Evolutionary conservation across 1,139 yeast species (phyloP).

Genomic region (Kodamaea arcana): DNA sequence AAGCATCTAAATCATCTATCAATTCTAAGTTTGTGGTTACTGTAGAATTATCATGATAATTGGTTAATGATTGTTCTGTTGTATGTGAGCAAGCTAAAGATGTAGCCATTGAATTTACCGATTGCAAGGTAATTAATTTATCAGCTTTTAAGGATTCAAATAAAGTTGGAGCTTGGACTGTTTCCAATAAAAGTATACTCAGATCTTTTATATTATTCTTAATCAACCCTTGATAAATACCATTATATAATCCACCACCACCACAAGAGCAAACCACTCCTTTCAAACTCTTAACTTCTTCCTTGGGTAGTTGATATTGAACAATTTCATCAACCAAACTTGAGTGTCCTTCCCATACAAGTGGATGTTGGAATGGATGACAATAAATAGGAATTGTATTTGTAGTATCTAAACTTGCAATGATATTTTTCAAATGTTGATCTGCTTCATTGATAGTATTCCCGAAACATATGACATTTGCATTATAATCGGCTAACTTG

Average conservation of each 20-base stretch:
- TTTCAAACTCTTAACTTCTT: slow-evolving; percentile 33
- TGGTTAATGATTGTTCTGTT: slow-evolving; percentile 42
- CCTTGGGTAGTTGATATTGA: slow-evolving; percentile 27
- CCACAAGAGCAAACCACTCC: slow-evolving; percentile 69
- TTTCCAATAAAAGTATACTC: slow-evolving; percentile 39
- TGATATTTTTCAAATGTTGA: slow-evolving; percentile 31
- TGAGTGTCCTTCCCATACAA: slow-evolving; percentile 68
- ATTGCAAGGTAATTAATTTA: slow-evolving; percentile 38
- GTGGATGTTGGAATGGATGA: slow-evolving; percentile 65
- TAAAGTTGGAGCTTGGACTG: slow-evolving; percentile 58
- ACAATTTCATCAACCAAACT: slow-evolving; percentile 55
- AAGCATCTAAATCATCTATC: slow-evolving; percentile 54
- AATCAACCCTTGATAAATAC: slow-evolving; percentile 54
- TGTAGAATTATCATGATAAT: slow-evolving; percentile 26
- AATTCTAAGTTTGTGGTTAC: slow-evolving; percentile 41
- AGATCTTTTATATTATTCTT: slow-evolving; percentile 26
- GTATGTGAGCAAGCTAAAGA: slow-evolving; percentile 59
- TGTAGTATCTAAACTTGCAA: slow-evolving; percentile 13
- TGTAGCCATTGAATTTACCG: slow-evolving; percentile 55
- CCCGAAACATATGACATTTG: slow-evolving; percentile 53
- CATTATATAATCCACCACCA: slow-evolving; percentile 72
- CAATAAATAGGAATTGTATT: slow-evolving; percentile 47
- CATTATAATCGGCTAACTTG: slow-evolving; percentile 43
- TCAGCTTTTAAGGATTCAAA: slow-evolving; percentile 44
- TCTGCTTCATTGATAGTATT: slow-evolving; percentile 67